A percentile compares a stretch with the other conserved stretches of the same genome.
These are phyloP conservation scores for Heliocybe sulcata DNA, from an alignment of 1,284 basidiomycete species.

Conservation along the genomic window DNA sequence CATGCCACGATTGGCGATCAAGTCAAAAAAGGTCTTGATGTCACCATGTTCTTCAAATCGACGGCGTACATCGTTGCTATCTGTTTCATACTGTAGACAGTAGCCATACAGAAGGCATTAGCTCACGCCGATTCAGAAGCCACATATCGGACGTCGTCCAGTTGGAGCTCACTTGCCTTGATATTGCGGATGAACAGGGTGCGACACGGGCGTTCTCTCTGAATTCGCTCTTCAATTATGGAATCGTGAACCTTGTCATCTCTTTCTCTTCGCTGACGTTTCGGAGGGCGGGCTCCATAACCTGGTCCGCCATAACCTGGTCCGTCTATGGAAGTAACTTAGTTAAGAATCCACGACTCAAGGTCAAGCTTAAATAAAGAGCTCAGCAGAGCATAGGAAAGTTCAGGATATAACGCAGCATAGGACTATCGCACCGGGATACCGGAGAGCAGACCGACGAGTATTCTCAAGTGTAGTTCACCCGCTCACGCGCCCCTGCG, in stretches of 20 bases:
- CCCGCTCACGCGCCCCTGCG: background rate
- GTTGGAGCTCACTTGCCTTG: constrained; percentile 61
- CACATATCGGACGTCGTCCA: background rate
- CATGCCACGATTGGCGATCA: constrained; percentile 91
- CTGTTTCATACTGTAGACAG: constrained; percentile 77
- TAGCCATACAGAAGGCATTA: background rate
- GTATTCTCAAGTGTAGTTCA: background rate
- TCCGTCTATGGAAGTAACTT: constrained; percentile 50
- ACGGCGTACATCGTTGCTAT: constrained; percentile 74
- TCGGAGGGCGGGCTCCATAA: constrained; percentile 39
- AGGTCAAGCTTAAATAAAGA: constrained; percentile 15
- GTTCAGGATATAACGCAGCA: background rate
- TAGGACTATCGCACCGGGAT: background rate
- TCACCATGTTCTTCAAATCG: constrained; percentile 91
- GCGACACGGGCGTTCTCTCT: constrained; percentile 88
- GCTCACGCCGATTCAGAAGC: constrained; percentile 7
- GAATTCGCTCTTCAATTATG: constrained; percentile 84
- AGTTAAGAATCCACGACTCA: constrained; percentile 39
- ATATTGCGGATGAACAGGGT: constrained; percentile 97
- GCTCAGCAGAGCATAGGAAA: constrained; percentile 21
- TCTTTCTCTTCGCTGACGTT: constrained; percentile 55
- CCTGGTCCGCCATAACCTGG: constrained; percentile 40
- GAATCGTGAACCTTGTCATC: constrained; percentile 81
- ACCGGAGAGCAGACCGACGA: background rate
- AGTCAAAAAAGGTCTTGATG: constrained; percentile 95